Evolutionary conservation across 1,284 basidiomycete species (phyloP), one percentile per base, ranked within the genome.

Genomic region (Leccinum angustisporum): DNA sequence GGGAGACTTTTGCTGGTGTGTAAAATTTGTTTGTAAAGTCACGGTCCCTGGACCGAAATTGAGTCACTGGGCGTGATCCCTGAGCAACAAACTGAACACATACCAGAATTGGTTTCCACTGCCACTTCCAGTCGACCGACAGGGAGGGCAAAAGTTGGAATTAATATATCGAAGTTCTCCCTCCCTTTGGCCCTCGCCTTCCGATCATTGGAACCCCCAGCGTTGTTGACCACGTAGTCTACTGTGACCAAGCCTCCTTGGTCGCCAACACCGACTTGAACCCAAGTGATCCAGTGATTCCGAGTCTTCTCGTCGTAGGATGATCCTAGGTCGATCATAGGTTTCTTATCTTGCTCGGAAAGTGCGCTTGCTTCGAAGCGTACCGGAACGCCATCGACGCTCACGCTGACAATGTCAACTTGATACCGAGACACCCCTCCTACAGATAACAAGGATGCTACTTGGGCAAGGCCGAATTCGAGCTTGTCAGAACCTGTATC

Each of bases 391-490:
- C 86, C 86, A 61, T 88, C 86, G 51, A 90, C 73, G 65, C 81
- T 88, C 40, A 83, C 85, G 63, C 79, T 81, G 38, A 83, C 77
- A 55, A 91, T 80, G 18, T 86, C 80, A 40, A 89, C 78, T 57
- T 75, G 78, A 48, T 82, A 80, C 27, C 76, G 76, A 21, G 63
- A 64, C 18, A 27, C 65, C 16, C 64, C 65, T 50, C 46, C 61
- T 50, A 59, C 48, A n/a, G 65, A 57, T 43, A 60, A 31, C 57
- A 34, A 25, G n/a, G 69, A 54, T 38, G 61, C 38, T 50, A 78
- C 75, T 61, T 80, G 79, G 9, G 84, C 84, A 50, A 92, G 77
- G n/a, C 88, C 89, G 68, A 92, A 91, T 72, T 91, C 88, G n/a
- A 92, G 75, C 86, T 85, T 89, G 60, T 86, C 86, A 25, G 82